Base-by-base conservation (phyloP, 805 yeast species). In the Suhomyces tanzawaensis region DNA sequence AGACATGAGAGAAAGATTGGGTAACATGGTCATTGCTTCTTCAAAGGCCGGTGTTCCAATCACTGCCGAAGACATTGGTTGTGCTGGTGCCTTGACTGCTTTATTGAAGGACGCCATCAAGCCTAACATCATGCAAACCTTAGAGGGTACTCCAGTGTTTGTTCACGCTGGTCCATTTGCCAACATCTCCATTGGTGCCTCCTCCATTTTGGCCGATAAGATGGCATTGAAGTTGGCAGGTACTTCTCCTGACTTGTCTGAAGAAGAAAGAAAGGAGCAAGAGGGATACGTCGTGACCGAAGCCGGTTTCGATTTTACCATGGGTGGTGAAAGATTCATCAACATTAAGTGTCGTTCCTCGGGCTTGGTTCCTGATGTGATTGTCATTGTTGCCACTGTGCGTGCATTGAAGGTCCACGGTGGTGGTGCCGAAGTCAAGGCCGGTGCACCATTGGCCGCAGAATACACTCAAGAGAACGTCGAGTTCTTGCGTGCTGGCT, bases 131-230 rank as follows among this genome's bases (percentile, higher is more conserved):
- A 91, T 91, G 98, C 98, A 91, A 67, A 87, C 97, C 35, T 75
- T 91, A 45, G 97, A 91, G 67, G 98, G 98, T 43, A 90, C 97
- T 6, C 98, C 98, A 4, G 98, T 91, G 18, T 81, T 91, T 56
- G 96, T 91, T 14, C 98, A 91, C 60, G 97, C 97, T 28, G 98
- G 98, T 46, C 98, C 98, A 19, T 91, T 91, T 62, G 98, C 98
- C 49, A 91, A 91, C 67, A 91, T 91, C 48, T 86, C 96, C 23
- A 91, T 91, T 59, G 99, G 99, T 53, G 96, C 97, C 11, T 85
- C 91, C 24, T 90, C 97, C 9, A 90, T 91, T 13, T 69, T 91
- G 40, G 97, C 98, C 40, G 99, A 91, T 62, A 81, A 81, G 61
- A 78, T 91, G 65, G 99, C 95, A 4, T 74, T 91, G 58, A 89